phyloP scores from a whole-genome alignment of 2,329 filamentous ascomycete genomes.

The Pseudogymnoascus sp. region DNA sequence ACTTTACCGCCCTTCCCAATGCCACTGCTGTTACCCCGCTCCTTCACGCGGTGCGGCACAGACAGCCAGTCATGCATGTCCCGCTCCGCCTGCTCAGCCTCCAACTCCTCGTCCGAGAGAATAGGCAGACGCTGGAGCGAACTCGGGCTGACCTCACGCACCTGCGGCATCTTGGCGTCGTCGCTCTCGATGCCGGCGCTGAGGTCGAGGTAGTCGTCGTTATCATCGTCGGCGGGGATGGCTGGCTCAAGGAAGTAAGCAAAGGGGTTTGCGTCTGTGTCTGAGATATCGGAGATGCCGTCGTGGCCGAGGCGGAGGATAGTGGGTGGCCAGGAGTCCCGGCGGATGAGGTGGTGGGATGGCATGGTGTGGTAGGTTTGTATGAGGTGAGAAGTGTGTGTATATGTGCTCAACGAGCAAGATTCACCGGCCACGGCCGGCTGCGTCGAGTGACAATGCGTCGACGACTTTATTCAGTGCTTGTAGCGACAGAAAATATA shows the following conservation, averaged over 20 bases:
- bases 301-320: slow-evolving; percentile 23
- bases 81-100: not conserved
- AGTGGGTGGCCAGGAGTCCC: slow-evolving; percentile 32
- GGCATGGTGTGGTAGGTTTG: slow-evolving; percentile 22
- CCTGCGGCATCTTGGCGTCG: slow-evolving; percentile 18
- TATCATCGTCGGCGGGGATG: slow-evolving; percentile 26
- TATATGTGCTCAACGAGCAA: not conserved
- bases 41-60: not conserved
- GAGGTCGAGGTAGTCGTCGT: slow-evolving; percentile 28
- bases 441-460: not conserved
- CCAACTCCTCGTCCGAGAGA: not conserved
- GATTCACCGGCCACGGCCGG: not conserved
- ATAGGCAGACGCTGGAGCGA: slow-evolving; percentile 16
- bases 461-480: slow-evolving; percentile 1
- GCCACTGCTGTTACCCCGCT: not conserved
- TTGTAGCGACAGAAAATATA: not conserved
- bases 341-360: slow-evolving; percentile 26
- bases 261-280: slow-evolving; percentile 31
- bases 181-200: slow-evolving; percentile 30
- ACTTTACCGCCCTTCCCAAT: not conserved
- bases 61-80: not conserved
- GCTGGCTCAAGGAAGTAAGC: slow-evolving; percentile 29
- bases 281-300: slow-evolving; percentile 9
- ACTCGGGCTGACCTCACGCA: slow-evolving; percentile 29
- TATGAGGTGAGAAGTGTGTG: not conserved